Conservation (phyloP, 2,329 filamentous ascomycete genomes). For the Arthrobotrys iridis region DNA sequence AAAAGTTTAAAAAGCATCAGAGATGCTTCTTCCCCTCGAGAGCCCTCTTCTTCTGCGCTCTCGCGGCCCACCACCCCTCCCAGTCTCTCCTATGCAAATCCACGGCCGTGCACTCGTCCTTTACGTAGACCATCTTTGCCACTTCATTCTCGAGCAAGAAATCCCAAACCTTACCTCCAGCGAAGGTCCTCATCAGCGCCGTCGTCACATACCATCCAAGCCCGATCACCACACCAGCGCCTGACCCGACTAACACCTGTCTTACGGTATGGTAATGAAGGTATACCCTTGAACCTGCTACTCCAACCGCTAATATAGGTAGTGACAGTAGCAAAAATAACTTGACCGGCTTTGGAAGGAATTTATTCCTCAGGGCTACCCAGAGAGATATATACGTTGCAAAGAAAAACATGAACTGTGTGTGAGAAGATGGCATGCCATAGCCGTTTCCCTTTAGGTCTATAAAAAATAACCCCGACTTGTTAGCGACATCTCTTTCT, state of each 20-base stretch:
- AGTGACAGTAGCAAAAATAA: conserved; percentile 67
- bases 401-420: conserved; percentile 95
- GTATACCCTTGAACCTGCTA: conserved; percentile 86
- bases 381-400: conserved; percentile 84
- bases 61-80: conserved; percentile 80
- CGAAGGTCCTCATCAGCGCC: conserved; percentile 67
- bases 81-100: conserved; percentile 91
- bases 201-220: conserved; percentile 81
- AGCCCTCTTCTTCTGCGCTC: conserved; percentile 60
- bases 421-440: conserved; percentile 95
- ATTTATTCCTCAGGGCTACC: conserved; percentile 80
- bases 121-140: conserved; percentile 74
- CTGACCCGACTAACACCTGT: conserved; percentile 84
- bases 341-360: conserved; percentile 64
- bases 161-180: conserved; percentile 47
- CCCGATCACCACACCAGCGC: conserved; percentile 76
- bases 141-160: conserved; percentile 74
- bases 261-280: conserved; percentile 88
- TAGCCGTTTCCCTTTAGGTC: conserved; percentile 85
- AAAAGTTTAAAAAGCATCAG: background rate
- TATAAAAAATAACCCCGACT: too few species aligned
- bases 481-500: background rate
- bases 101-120: conserved; percentile 87
- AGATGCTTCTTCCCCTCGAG: conserved; percentile 11
- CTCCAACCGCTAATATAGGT: conserved; percentile 71